Conservation (phyloP, 495 filamentous ascomycete species). For the Penicilliopsis zonata region DNA sequence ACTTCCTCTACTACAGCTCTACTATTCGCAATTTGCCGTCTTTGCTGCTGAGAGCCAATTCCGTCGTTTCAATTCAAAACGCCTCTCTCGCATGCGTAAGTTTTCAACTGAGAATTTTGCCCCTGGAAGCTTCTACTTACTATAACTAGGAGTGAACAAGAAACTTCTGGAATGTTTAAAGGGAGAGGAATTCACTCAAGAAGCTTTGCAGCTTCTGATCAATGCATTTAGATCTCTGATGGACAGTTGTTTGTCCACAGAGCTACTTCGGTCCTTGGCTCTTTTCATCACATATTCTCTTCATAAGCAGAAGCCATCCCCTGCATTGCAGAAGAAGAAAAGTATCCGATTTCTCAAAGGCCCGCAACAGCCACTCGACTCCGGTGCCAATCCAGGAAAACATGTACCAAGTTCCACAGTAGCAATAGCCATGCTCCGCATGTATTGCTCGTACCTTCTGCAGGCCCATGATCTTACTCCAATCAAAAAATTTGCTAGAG, state of each 20-base stretch:
- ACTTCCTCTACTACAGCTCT: conserved; percentile 62
- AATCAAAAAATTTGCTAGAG: conserved; percentile 81
- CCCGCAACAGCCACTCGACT: conserved; percentile 13
- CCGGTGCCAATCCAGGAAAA: conserved; percentile 14
- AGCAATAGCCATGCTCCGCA: conserved; percentile 62
- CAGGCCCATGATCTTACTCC: conserved; percentile 49
- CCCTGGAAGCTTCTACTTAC: conserved; percentile 12
- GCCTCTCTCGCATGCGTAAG: conserved; percentile 84
- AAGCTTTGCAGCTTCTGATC: conserved; percentile 63
- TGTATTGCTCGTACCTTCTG: conserved; percentile 78
- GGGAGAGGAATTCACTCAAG: conserved; percentile 58
- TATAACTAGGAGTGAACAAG: conserved; percentile 65
- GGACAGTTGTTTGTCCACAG: conserved; percentile 64
- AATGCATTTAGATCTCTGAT: conserved; percentile 65
- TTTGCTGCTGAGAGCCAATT: conserved; percentile 80
- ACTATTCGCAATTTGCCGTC: conserved; percentile 80
- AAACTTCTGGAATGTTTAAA: conserved; percentile 83
- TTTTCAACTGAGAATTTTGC: conserved; percentile 8
- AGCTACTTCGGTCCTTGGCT: conserved; percentile 75
- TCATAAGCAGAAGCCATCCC: conserved; percentile 46
- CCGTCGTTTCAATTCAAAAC: conserved; percentile 79
- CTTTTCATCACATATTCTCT: conserved; percentile 89
- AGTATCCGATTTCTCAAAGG: conserved; percentile 29
- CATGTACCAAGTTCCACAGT: conserved; percentile 38
- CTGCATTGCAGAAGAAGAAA: conserved; percentile 37